Evolutionary conservation across 306 rosid genomes (phyloP).

Genomic region (Quercus wislizeni): DNA sequence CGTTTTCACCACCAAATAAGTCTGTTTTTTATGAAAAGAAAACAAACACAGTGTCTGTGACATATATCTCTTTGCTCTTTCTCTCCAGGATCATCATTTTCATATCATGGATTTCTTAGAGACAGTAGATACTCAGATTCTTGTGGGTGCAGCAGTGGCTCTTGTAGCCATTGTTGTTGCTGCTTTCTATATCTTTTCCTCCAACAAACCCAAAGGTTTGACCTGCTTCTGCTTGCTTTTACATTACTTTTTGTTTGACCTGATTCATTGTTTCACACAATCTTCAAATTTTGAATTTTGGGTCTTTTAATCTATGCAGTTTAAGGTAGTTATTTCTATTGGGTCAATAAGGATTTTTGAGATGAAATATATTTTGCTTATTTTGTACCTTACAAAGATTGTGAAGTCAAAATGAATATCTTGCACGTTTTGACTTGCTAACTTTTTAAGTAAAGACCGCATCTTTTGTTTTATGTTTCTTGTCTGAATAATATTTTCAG

Average conservation of each 20-base stretch:
- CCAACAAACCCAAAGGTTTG: slow-evolving; percentile 64
- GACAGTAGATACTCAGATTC: slow-evolving; percentile 49
- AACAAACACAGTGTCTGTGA: background rate
- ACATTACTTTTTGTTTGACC: background rate
- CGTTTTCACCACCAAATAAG: too few species aligned
- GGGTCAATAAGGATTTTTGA: background rate
- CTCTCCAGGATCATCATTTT: background rate
- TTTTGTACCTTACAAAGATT: too few species aligned
- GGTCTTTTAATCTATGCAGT: background rate
- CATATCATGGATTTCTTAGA: slow-evolving; percentile 57
- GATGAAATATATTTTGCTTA: background rate
- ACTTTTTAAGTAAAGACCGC: background rate
- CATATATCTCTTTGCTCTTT: background rate
- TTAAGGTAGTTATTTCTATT: too few species aligned
- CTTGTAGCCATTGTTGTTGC: slow-evolving; percentile 55
- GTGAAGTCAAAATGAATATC: background rate
- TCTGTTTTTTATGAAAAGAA: background rate
- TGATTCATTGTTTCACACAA: too few species aligned
- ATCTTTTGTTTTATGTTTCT: background rate
- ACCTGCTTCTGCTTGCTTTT: background rate
- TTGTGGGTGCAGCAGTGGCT: slow-evolving; percentile 55
- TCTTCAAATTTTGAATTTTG: background rate
- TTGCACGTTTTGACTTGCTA: background rate
- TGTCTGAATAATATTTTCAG: background rate
- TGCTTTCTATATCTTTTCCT: slow-evolving; percentile 54